Evolutionary conservation across 2,329 filamentous ascomycete genomes (phyloP).

Genomic region (Ophiostoma piceae): DNA sequence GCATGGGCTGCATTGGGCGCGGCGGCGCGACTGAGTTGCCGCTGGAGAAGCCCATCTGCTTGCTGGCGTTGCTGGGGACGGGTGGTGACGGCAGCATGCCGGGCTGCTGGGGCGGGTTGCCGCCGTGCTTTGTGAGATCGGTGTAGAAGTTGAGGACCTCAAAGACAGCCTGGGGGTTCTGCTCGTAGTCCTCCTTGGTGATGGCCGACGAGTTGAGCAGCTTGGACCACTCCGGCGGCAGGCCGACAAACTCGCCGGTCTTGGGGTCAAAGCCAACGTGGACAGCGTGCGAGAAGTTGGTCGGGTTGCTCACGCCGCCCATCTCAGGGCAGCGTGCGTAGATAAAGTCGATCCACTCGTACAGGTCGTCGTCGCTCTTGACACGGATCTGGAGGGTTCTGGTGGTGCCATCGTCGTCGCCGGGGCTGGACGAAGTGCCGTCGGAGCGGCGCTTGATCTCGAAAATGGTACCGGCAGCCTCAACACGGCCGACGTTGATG

Average conservation of each 20-base stretch:
- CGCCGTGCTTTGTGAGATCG: conserved; percentile 69
- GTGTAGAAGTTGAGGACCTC: conserved; percentile 83
- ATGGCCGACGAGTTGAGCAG: conserved; percentile 93
- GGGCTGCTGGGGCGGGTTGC: conserved; percentile 61
- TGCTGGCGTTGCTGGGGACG: conserved; percentile 50
- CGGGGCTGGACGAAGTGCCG: conserved; percentile 63
- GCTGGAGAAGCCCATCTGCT: conserved; percentile 56
- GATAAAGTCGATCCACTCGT: conserved; percentile 98
- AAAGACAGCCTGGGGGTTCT: conserved; percentile 81
- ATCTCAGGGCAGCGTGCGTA: conserved; percentile 95
- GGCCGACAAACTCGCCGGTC: conserved; percentile 87
- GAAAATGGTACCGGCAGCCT: conserved; percentile 86
- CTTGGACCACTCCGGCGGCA: conserved; percentile 96
- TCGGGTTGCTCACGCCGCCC: conserved; percentile 97
- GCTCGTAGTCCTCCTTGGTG: conserved; percentile 97
- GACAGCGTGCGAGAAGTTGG: conserved; percentile 94
- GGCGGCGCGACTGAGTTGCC: conserved; percentile 61
- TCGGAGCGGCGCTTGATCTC: conserved; percentile 78
- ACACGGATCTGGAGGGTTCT: conserved; percentile 88
- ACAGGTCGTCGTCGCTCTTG: conserved; percentile 92
- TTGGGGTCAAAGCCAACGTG: conserved; percentile 96
- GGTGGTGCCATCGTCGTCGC: conserved; percentile 72
- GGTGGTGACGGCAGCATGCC: conserved; percentile 64
- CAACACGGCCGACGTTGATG: conserved; percentile 82
- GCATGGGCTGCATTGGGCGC: conserved; percentile 56